Conservation (phyloP, 1,284 basidiomycete genomes). For the Kwoniella shivajii region DNA sequence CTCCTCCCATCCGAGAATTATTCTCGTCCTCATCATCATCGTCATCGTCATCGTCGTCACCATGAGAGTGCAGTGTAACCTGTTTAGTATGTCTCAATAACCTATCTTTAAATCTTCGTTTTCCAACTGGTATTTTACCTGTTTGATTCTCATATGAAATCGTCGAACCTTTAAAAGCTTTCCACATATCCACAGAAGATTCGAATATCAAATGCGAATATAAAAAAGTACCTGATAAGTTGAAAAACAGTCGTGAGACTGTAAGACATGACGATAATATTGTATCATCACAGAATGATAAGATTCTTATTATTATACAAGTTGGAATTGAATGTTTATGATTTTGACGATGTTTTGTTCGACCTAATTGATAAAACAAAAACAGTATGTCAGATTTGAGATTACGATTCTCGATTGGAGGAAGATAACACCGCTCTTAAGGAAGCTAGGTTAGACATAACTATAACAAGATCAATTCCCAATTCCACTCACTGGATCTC, state of each 20-base stretch:
- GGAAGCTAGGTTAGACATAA: no score
- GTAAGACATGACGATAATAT: conserved; percentile 6
- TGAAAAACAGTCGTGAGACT: conserved; percentile 19
- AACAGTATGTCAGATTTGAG: no score
- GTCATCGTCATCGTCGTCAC: conserved; percentile 15
- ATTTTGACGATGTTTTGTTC: neutral
- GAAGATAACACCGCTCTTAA: no score
- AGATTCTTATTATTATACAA: conserved; percentile 10
- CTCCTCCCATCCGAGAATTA: no score
- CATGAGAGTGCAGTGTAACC: conserved; percentile 15
- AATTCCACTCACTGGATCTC: neutral
- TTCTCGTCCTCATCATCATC: neutral
- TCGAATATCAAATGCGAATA: conserved; percentile 2
- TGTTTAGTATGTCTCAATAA: conserved; percentile 11
- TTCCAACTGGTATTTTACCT: conserved; percentile 13
- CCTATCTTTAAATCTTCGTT: conserved; percentile 18
- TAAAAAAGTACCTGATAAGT: conserved; percentile 15
- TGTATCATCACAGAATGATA: conserved; percentile 4
- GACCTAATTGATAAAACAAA: no score
- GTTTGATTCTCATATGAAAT: conserved; percentile 9
- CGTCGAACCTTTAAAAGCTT: conserved; percentile 4
- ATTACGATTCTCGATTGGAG: no score
- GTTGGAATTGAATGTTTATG: conserved; percentile 11
- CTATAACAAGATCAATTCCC: no score
- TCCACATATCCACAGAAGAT: neutral